Evolutionary conservation across 306 rosid genomes (phyloP).

Genomic region (Prunus davidiana): DNA sequence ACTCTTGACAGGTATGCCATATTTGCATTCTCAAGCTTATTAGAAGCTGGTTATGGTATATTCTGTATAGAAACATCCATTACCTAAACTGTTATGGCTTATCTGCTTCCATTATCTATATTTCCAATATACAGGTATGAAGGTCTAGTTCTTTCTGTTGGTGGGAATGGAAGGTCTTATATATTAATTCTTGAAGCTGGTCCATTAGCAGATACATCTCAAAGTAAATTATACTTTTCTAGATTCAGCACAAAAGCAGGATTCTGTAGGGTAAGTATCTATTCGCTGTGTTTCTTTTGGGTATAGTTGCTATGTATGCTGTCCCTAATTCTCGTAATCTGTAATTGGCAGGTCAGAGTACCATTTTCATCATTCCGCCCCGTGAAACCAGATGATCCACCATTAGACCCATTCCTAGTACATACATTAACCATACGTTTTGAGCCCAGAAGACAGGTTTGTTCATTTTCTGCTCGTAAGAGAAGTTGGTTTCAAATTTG

Average conservation of each 20-base stretch:
- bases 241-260: slow-evolving; percentile 90
- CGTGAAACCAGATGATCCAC: slow-evolving; percentile 84
- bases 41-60: not conserved
- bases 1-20: slow-evolving; percentile 82
- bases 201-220: slow-evolving; percentile 71
- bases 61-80: not conserved
- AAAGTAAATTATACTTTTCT: slow-evolving; percentile 81
- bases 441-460: slow-evolving; percentile 97
- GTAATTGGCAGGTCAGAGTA: slow-evolving; percentile 75
- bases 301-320: not conserved
- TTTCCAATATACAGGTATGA: slow-evolving; percentile 60
- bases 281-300: not conserved
- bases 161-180: slow-evolving; percentile 94
- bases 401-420: slow-evolving; percentile 88
- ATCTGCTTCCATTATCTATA: slow-evolving; percentile 1
- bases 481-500: not conserved
- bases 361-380: slow-evolving; percentile 96
- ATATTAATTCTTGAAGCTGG: slow-evolving; percentile 89
- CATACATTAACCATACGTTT: slow-evolving; percentile 94
- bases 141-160: slow-evolving; percentile 93
- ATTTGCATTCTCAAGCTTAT: not conserved
- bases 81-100: slow-evolving; percentile 10
- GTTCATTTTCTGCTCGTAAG: slow-evolving; percentile 15
- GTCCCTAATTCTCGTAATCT: slow-evolving; percentile 23
- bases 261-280: slow-evolving; percentile 76